These are phyloP conservation scores for Ogataea trehalophila DNA, from an alignment of 805 yeast species.

Conservation along the genomic window DNA sequence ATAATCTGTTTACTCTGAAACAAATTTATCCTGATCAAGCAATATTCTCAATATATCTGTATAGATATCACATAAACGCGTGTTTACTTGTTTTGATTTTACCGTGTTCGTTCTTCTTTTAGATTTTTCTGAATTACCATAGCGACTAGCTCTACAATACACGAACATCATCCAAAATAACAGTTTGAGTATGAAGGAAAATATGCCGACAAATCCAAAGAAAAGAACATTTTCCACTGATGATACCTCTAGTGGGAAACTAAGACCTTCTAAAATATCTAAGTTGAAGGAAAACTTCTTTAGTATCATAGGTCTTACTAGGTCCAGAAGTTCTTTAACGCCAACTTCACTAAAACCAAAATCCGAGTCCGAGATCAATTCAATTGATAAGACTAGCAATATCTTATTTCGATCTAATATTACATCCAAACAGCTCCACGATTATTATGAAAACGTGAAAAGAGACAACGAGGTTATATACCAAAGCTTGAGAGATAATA, in stretches of 20 bases:
- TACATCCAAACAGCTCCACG: slow-evolving; percentile 25
- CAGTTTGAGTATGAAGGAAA: background rate
- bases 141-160: too few relatives aligned
- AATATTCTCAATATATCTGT: too few relatives aligned
- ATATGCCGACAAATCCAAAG: background rate
- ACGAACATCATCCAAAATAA: background rate
- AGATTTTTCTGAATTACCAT: too few relatives aligned
- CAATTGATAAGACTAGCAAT: background rate
- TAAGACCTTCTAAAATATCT: slow-evolving; percentile 4
- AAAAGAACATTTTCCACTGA: slow-evolving; percentile 2
- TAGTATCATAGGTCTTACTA: background rate
- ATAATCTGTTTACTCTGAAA: too few relatives aligned
- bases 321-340: background rate
- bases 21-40: too few relatives aligned
- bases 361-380: background rate
- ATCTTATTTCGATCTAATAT: background rate
- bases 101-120: too few relatives aligned
- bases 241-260: background rate
- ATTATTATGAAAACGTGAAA: slow-evolving; percentile 24
- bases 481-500: slow-evolving; percentile 8
- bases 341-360: background rate
- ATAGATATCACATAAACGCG: too few relatives aligned
- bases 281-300: slow-evolving; percentile 4
- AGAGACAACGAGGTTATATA: slow-evolving; percentile 17
- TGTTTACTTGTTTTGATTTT: too few relatives aligned